These are phyloP conservation scores for Puccinia polysora DNA, from an alignment of 1,284 basidiomycete species.

Conservation along the genomic window DNA sequence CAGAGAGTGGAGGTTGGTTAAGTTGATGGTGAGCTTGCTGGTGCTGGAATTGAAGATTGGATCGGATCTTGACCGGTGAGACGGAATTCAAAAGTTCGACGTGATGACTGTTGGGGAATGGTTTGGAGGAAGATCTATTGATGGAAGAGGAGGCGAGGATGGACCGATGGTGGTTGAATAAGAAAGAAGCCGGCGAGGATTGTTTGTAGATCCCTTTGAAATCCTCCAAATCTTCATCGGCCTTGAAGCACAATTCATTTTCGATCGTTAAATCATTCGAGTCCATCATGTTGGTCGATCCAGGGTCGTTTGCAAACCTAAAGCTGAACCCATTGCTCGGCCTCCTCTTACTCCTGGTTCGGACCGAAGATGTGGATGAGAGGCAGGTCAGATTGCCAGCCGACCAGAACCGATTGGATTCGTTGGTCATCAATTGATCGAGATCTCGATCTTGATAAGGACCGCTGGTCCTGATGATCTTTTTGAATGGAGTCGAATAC, in stretches of 20 bases:
- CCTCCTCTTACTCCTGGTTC: not conserved
- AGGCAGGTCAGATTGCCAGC: not conserved
- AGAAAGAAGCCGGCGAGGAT: slow-evolving; percentile 10
- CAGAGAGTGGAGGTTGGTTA: not conserved
- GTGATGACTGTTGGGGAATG: not conserved
- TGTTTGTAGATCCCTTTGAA: slow-evolving; percentile 11
- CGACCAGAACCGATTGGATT: slow-evolving; percentile 7
- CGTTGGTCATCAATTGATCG: not conserved
- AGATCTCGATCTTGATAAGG: too few relatives aligned
- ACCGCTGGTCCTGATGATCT: not conserved
- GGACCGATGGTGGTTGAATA: slow-evolving; percentile 7
- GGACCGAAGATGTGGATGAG: not conserved
- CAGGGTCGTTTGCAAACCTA: too few relatives aligned
- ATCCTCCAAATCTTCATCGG: too few relatives aligned
- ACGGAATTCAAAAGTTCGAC: slow-evolving; percentile 7
- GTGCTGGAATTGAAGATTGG: too few relatives aligned
- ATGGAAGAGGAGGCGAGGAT: not conserved
- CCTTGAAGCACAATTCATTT: too few relatives aligned
- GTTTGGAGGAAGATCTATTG: not conserved
- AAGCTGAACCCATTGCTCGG: not conserved
- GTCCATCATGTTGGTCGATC: too few relatives aligned
- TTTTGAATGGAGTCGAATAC: slow-evolving; percentile 4
- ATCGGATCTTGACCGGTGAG: slow-evolving; percentile 7
- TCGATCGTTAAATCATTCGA: too few relatives aligned
- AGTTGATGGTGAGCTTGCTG: not conserved